phyloP scores from a whole-genome alignment of 495 filamentous ascomycete genomes.

The Haplographium delicatum region DNA sequence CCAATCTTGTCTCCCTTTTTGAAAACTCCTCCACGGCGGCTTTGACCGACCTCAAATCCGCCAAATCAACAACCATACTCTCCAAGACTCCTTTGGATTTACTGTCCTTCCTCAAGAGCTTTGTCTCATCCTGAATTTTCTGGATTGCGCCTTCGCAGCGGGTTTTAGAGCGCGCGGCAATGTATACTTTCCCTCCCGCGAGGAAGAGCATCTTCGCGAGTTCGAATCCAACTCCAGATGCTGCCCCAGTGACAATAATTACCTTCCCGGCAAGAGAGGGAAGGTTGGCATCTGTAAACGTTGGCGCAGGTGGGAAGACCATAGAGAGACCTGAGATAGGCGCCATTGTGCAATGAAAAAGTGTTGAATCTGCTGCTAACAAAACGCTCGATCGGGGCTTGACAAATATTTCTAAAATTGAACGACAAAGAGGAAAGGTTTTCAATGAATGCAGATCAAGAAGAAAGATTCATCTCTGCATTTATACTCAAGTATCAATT shows the following conservation, averaged over 20 bases:
- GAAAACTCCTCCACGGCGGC: slow-evolving; percentile 35
- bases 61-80: slow-evolving; percentile 39
- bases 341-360: background rate
- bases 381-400: background rate
- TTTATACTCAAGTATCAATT: too few species aligned
- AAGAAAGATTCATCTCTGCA: too few species aligned
- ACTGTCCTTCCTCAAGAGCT: slow-evolving; percentile 1
- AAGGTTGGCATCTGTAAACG: slow-evolving; percentile 17
- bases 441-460: too few species aligned
- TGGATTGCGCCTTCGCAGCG: slow-evolving; percentile 34
- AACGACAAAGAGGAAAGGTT: too few species aligned
- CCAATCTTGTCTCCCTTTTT: slow-evolving; percentile 34
- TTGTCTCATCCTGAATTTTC: slow-evolving; percentile 18
- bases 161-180: slow-evolving; percentile 22
- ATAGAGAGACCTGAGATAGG: background rate
- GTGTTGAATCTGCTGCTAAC: background rate
- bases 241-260: slow-evolving; percentile 18
- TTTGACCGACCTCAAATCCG: slow-evolving; percentile 41
- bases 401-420: background rate
- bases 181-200: slow-evolving; percentile 28
- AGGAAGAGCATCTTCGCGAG: slow-evolving; percentile 38
- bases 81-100: slow-evolving; percentile 30
- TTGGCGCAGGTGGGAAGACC: slow-evolving; percentile 14
- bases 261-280: slow-evolving; percentile 13
- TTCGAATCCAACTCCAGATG: slow-evolving; percentile 33